Percentiles rank a stretch among this genome's conserved stretches.
Evolutionary conservation across 2,329 filamentous ascomycete genomes (phyloP).

Genomic region (Pseudogymnoascus destructans): DNA sequence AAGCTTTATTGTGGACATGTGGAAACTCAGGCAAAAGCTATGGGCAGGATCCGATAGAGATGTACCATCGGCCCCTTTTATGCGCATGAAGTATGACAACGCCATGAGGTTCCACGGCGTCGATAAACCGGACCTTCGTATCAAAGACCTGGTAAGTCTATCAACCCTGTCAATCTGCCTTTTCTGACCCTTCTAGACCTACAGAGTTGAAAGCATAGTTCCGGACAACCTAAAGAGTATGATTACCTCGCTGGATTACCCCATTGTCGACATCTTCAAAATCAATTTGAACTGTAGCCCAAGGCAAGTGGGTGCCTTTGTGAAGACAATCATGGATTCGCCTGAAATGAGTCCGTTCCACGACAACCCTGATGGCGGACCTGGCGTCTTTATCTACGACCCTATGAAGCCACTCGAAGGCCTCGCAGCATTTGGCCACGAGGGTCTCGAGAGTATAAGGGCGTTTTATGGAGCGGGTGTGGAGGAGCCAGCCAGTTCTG

Average conservation of each 20-base stretch:
- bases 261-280: slow-evolving; percentile 63
- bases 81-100: slow-evolving; percentile 51
- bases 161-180: background rate
- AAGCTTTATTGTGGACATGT: slow-evolving; percentile 18
- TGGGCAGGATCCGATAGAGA: background rate
- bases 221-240: slow-evolving; percentile 55
- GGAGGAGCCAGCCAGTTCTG: background rate
- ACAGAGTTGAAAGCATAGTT: slow-evolving; percentile 48
- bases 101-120: slow-evolving; percentile 72
- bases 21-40: background rate
- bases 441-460: slow-evolving; percentile 43
- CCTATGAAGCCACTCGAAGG: slow-evolving; percentile 60
- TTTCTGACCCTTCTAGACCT: slow-evolving; percentile 40
- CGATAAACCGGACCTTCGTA: slow-evolving; percentile 84
- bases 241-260: slow-evolving; percentile 54
- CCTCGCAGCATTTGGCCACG: slow-evolving; percentile 64
- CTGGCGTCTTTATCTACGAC: slow-evolving; percentile 67
- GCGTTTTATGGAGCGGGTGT: background rate
- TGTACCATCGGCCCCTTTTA: slow-evolving; percentile 15
- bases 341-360: slow-evolving; percentile 43
- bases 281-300: slow-evolving; percentile 44
- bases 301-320: slow-evolving; percentile 44
- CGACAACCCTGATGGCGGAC: slow-evolving; percentile 61
- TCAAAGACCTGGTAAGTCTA: slow-evolving; percentile 46
- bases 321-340: slow-evolving; percentile 58